These are phyloP conservation scores for Gentiana dahurica DNA, from an alignment of 257 asterid genomes.

Conservation along the genomic window DNA sequence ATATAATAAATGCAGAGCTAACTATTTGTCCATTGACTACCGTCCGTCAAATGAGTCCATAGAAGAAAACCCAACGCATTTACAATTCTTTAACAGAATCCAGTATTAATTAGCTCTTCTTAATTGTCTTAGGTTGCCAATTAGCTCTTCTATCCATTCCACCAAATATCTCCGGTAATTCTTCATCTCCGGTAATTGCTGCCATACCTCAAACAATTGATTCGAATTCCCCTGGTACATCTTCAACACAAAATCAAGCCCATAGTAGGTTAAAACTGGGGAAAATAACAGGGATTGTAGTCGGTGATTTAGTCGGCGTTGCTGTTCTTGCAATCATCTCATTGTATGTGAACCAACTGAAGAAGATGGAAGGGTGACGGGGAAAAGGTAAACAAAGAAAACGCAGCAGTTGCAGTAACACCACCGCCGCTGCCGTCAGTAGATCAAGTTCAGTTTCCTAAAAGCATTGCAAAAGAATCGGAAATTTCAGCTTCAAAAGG, in stretches of 20 bases:
- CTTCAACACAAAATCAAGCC: conserved; percentile 17
- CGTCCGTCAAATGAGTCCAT: background rate
- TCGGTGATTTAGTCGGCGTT: conserved; percentile 58
- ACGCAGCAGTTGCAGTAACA: conserved; percentile 1
- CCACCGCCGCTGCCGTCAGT: no score
- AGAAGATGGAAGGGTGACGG: conserved; percentile 22
- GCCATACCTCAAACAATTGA: conserved; percentile 64
- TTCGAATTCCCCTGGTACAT: conserved; percentile 15
- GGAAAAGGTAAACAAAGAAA: conserved; percentile 9
- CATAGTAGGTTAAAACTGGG: conserved; percentile 51
- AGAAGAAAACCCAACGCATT: conserved; percentile 3
- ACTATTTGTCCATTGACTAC: no score
- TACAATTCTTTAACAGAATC: conserved; percentile 15
- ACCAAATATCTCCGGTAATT: conserved; percentile 34
- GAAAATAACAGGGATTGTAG: conserved; percentile 48
- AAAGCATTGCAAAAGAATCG: conserved; percentile 26
- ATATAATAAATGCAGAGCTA: no score
- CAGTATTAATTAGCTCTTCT: no score
- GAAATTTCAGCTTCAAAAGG: conserved; percentile 23
- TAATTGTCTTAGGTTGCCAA: no score
- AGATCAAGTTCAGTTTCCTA: background rate
- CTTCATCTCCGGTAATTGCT: conserved; percentile 71
- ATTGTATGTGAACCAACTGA: conserved; percentile 40
- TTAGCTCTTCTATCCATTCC: conserved; percentile 43
- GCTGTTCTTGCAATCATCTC: conserved; percentile 52